Conservation (phyloP, 1,139 yeast species). For the Pichia sp. region DNA sequence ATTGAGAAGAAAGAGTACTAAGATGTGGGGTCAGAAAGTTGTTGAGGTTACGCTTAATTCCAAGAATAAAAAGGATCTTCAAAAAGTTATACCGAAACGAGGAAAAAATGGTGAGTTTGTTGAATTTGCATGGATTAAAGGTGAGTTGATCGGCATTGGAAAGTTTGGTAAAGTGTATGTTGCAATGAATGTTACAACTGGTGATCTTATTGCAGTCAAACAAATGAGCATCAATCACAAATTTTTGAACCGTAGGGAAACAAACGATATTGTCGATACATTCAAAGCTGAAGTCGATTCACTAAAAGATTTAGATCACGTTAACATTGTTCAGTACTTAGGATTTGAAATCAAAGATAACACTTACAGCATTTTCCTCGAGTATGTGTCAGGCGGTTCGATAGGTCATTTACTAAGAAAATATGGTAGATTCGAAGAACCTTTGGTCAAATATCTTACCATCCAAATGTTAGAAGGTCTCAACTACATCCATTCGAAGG, state of each 20-base stretch:
- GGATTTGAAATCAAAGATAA: conserved; percentile 81
- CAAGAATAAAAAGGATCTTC: conserved; percentile 2
- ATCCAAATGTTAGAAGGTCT: conserved; percentile 80
- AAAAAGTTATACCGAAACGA: conserved; percentile 30
- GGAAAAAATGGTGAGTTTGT: conserved; percentile 65
- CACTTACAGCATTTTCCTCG: conserved; percentile 80
- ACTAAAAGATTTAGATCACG: conserved; percentile 88
- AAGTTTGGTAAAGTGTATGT: conserved; percentile 95
- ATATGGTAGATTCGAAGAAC: conserved; percentile 83
- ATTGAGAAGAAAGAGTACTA: conserved; percentile 74
- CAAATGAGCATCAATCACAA: conserved; percentile 69
- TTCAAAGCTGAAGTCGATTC: conserved; percentile 89
- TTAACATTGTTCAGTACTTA: conserved; percentile 89
- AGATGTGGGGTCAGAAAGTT: conserved; percentile 95
- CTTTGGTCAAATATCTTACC: conserved; percentile 66
- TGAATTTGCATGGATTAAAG: conserved; percentile 96
- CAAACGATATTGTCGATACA: conserved; percentile 65
- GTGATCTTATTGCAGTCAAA: conserved; percentile 98
- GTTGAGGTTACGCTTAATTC: conserved; percentile 64
- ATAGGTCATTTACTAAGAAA: conserved; percentile 81
- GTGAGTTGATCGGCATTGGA: conserved; percentile 94
- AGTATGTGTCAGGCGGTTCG: conserved; percentile 97
- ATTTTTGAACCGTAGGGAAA: conserved; percentile 40
- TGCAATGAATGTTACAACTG: conserved; percentile 92
- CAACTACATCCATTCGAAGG: conserved; percentile 77